A percentile compares a stretch with the other conserved stretches of the same genome.
phyloP scores from a whole-genome alignment of 75 land plant genomes.

The Chamaecyparis obtusa region DNA sequence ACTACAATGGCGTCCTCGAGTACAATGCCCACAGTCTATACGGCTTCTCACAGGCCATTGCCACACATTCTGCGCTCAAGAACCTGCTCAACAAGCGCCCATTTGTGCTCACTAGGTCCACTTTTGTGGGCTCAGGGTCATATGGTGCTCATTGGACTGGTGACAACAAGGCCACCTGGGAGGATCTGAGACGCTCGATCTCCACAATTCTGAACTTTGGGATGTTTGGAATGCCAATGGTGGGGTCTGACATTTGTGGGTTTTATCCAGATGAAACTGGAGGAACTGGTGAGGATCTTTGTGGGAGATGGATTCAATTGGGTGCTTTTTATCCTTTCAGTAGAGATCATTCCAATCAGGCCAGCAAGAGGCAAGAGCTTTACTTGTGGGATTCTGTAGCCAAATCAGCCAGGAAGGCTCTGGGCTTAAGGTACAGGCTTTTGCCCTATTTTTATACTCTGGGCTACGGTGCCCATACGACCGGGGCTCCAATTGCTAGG shows the following conservation, averaged over 20 bases:
- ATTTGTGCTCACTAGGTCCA: conserved; percentile 72
- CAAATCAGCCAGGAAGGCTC: conserved; percentile 27
- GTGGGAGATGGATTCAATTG: conserved; percentile 61
- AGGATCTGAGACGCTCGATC: conserved; percentile 71
- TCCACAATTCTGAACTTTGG: conserved; percentile 79
- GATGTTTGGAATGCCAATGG: conserved; percentile 85
- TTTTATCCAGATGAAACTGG: conserved; percentile 34
- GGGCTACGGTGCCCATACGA: conserved; percentile 21
- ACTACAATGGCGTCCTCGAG: conserved; percentile 57
- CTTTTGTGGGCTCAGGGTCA: conserved; percentile 66
- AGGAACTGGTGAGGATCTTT: conserved; percentile 67
- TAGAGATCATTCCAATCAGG: conserved; percentile 28
- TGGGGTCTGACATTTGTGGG: conserved; percentile 88
- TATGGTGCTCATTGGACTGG: conserved; percentile 90
- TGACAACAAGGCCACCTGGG: conserved; percentile 77
- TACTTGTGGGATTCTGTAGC: conserved; percentile 38
- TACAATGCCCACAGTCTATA: conserved; percentile 78
- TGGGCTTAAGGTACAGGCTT: conserved; percentile 26
- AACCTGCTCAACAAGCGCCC: conserved; percentile 55
- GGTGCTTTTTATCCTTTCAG: conserved; percentile 49
- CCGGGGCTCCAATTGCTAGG: conserved; percentile 37
- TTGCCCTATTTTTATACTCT: conserved; percentile 44
- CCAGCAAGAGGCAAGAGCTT: conserved; percentile 27
- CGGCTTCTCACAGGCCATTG: conserved; percentile 69
- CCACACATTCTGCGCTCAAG: conserved; percentile 59